These are phyloP conservation scores for Turritis glabra DNA, from an alignment of 345 rosid species.

Conservation along the genomic window DNA sequence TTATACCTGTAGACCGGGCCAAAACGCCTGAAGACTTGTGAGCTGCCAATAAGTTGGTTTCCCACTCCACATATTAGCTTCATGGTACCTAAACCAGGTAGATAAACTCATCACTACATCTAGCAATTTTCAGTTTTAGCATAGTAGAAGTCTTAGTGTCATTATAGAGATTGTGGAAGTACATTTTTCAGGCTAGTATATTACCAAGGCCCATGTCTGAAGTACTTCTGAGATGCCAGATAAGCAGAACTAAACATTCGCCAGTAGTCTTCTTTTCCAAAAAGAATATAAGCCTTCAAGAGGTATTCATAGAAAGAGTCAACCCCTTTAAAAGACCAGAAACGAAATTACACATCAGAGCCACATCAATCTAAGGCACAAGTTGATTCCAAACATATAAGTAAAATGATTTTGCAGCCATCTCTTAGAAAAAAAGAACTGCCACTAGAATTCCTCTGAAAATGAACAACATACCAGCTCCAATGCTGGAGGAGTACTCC, in stretches of 20 bases:
- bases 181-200: constrained; percentile 21
- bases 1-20: constrained; percentile 97
- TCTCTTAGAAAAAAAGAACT: background rate
- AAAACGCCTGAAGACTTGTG: constrained; percentile 98
- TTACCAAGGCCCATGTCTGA: constrained; percentile 96
- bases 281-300: constrained; percentile 86
- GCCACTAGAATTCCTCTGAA: background rate
- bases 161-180: constrained; percentile 20
- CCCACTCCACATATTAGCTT: constrained; percentile 96
- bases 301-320: constrained; percentile 97
- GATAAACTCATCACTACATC: constrained; percentile 23
- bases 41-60: constrained; percentile 98
- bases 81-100: constrained; percentile 76
- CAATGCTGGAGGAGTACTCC: constrained; percentile 89
- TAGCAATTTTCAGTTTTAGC: background rate
- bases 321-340: constrained; percentile 67
- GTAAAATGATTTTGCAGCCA: background rate
- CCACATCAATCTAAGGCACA: constrained; percentile 5
- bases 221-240: constrained; percentile 87
- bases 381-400: constrained; percentile 2
- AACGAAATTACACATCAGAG: constrained; percentile 23
- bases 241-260: constrained; percentile 93
- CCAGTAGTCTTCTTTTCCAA: constrained; percentile 97
- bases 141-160: background rate
- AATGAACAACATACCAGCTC: constrained; percentile 70